Evolutionary conservation across 106 monocot genomes (phyloP), one percentile per base, ranked within the genome.

Genomic region (Xerophyta viscosa): DNA sequence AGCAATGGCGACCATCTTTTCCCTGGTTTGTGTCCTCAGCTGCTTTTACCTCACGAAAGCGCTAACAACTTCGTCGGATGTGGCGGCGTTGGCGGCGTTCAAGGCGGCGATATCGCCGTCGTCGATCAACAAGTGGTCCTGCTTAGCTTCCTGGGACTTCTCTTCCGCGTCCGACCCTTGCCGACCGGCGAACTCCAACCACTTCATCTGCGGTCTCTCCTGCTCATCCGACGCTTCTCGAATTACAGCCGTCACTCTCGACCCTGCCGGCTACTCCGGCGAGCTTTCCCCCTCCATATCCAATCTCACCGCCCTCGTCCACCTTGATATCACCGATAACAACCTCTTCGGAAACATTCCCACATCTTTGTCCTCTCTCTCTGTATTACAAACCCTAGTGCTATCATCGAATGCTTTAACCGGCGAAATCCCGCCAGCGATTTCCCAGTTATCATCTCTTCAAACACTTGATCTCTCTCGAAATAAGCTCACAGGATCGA

Each of bases 101-200:
- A 77, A 74, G 31, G 24, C 72, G 2, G 41, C 80, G 29, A 52
- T 86, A 44, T 4, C 37, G 33, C 70, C 60, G 0, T 43, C 67
- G 17, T 65, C 82, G 29, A 72, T 82, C 55, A 48, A 51, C 8
- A 46, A 58, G 31, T 77, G 41, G 46, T 86, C 86, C 20, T 86
- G 86, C 77, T 72, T 86, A 31, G 48, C 63, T 54, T 72, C 76
- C 29, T 86, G 86, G 86, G 53, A 86, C 70, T 86, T 86, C 73
- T 19, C 69, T 6, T 55, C 64, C 47, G 73, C 69, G 5, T 55
- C 64, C 47, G 73, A 77, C 63, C 83, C 83, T 18, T 83, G 73
- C 60, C 53, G 31, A 20, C 46, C 60, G n/a, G 28, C 54, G 0
- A 24, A 27, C 48, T 59, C 71, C 31, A 29, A 67, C 46, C 72